phyloP scores from a whole-genome alignment of 306 rosid species.

The Canavalia gladiata region DNA sequence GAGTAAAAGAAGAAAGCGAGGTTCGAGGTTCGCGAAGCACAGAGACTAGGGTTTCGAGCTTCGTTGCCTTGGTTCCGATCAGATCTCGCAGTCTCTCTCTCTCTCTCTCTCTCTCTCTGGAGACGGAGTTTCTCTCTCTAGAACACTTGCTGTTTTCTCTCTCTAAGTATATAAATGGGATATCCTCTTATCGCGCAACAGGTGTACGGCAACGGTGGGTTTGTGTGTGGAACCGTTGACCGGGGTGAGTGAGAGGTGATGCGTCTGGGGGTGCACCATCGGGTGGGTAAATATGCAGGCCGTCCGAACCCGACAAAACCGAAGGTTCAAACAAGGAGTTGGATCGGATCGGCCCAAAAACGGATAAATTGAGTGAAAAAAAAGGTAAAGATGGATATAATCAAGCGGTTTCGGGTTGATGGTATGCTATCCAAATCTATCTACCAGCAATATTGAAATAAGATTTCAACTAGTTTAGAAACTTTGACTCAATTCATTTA shows the following conservation, averaged over 20 bases:
- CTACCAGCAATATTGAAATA: too few species aligned
- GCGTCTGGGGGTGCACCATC: slow-evolving; percentile 60
- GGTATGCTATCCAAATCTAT: too few species aligned
- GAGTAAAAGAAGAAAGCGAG: not conserved
- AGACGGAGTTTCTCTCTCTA: slow-evolving; percentile 72
- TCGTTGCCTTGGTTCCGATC: slow-evolving; percentile 56
- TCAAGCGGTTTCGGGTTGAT: too few species aligned
- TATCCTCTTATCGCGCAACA: slow-evolving; percentile 69
- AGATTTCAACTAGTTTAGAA: too few species aligned
- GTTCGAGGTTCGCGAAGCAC: slow-evolving; percentile 44
- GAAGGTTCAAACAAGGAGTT: too few species aligned
- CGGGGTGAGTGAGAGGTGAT: slow-evolving; percentile 37
- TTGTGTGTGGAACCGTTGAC: slow-evolving; percentile 51
- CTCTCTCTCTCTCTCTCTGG: not conserved
- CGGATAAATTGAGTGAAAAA: too few species aligned
- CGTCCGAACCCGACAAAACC: too few species aligned
- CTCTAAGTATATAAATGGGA: slow-evolving; percentile 31
- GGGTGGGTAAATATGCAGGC: too few species aligned
- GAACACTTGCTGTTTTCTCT: slow-evolving; percentile 51
- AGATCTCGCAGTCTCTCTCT: slow-evolving; percentile 59
- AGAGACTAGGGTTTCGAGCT: slow-evolving; percentile 53
- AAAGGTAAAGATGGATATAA: too few species aligned
- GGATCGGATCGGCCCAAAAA: too few species aligned
- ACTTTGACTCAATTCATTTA: too few species aligned
- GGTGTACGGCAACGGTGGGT: slow-evolving; percentile 74